These are phyloP conservation scores for Cucumis sativus DNA, from an alignment of 306 rosid species.

Conservation along the genomic window DNA sequence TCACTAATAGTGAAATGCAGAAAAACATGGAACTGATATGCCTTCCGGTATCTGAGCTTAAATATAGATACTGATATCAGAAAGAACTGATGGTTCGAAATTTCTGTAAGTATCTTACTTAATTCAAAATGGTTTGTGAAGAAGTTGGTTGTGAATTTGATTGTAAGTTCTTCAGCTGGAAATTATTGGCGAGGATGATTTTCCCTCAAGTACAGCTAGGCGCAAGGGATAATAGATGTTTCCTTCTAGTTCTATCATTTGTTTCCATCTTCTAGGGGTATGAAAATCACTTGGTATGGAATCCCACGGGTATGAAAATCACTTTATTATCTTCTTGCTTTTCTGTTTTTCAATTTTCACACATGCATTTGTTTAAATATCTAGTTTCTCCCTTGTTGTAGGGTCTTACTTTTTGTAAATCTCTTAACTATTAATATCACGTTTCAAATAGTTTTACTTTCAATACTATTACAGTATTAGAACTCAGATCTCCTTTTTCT, in stretches of 20 bases:
- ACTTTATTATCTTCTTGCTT: not conserved
- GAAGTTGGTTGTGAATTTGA: too few species aligned
- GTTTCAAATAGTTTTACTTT: not conserved
- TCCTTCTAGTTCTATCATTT: not conserved
- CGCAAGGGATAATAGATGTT: not conserved
- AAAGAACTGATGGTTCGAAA: not conserved
- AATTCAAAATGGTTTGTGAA: not conserved
- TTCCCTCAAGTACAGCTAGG: not conserved
- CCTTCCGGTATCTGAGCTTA: not conserved
- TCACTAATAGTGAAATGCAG: not conserved
- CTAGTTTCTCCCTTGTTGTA: not conserved
- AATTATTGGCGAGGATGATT: not conserved
- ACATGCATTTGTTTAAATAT: not conserved
- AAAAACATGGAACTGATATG: not conserved
- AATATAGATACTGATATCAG: not conserved
- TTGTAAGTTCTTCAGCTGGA: not conserved
- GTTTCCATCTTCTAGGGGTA: not conserved
- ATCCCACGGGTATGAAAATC: not conserved
- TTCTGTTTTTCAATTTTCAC: not conserved
- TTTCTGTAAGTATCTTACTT: not conserved
- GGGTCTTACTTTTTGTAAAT: not conserved
- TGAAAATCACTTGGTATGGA: not conserved
- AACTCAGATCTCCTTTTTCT: not conserved
- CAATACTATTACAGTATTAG: not conserved
- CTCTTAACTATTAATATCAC: not conserved